Conservation (phyloP, 2,329 filamentous ascomycete genomes). For the Penicillium sp. region DNA sequence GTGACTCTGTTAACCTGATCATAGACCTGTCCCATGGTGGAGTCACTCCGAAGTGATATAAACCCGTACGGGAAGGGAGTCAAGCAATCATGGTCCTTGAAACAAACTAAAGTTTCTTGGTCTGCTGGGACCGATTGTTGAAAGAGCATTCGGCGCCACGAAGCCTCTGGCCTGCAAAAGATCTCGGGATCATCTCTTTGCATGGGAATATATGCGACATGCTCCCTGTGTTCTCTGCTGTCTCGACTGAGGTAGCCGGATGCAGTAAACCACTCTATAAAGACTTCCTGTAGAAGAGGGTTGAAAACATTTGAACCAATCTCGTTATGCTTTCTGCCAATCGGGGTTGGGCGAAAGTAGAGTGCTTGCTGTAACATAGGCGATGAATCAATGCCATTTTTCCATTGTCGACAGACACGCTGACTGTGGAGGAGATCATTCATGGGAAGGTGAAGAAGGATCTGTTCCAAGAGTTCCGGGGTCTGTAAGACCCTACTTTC, state of each 20-base stretch:
- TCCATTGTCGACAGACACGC: not conserved
- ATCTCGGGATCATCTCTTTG: not conserved
- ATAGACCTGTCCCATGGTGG: conserved; percentile 2
- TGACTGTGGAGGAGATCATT: not conserved
- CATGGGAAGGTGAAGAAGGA: conserved; percentile 3
- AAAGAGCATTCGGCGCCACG: conserved; percentile 4
- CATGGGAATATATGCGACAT: conserved; percentile 1
- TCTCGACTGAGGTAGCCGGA: not conserved
- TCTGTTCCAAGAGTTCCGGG: not conserved
- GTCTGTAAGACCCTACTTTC: not conserved
- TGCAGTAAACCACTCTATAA: not conserved
- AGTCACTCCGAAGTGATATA: not conserved
- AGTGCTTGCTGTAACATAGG: not conserved
- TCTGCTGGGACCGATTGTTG: not conserved
- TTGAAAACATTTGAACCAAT: not conserved
- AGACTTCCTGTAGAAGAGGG: conserved; percentile 1
- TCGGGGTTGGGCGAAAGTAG: not conserved
- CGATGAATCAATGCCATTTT: not conserved
- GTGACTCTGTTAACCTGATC: not conserved
- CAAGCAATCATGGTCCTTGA: not conserved
- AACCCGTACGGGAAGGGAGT: not conserved
- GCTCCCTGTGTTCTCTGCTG: not conserved
- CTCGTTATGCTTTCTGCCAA: not conserved
- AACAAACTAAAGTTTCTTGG: not conserved
- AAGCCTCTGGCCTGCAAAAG: conserved; percentile 3